These are phyloP conservation scores for Microcos paniculata DNA, from an alignment of 345 rosid genomes.

Conservation along the genomic window DNA sequence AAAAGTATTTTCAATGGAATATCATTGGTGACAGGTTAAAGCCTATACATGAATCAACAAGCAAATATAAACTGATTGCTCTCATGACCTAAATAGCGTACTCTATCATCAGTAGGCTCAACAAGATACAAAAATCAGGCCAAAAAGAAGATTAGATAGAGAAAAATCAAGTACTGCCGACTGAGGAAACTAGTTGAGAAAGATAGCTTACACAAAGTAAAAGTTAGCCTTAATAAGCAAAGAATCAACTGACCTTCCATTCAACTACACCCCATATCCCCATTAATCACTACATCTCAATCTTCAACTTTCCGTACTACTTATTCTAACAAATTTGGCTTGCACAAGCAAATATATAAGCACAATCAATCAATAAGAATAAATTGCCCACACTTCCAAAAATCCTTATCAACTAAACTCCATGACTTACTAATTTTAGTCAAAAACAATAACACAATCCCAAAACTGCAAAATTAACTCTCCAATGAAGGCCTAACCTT, in stretches of 20 bases:
- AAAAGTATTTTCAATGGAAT: neutral
- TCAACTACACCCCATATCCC: neutral
- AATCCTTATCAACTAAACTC: neutral
- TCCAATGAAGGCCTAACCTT: neutral
- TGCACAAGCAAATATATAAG: neutral
- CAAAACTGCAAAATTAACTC: neutral
- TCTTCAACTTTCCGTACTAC: neutral
- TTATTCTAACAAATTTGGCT: neutral
- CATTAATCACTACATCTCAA: neutral
- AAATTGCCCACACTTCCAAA: neutral
- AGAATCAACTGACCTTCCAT: slow-evolving; percentile 7
- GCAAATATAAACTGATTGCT: neutral
- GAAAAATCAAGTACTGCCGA: slow-evolving; percentile 1
- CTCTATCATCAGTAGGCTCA: neutral
- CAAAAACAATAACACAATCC: neutral
- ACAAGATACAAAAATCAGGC: neutral
- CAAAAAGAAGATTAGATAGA: neutral
- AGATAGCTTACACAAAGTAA: neutral
- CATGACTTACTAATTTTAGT: neutral
- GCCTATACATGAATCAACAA: neutral
- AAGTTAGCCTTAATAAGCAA: slow-evolving; percentile 1
- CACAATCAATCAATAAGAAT: neutral
- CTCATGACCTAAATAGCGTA: neutral
- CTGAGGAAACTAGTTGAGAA: neutral
- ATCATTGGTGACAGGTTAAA: neutral